A percentile compares a stretch with the other conserved stretches of the same genome.
Evolutionary conservation across 1,139 yeast species (phyloP).

Genomic region (Yueomyces sp.): DNA sequence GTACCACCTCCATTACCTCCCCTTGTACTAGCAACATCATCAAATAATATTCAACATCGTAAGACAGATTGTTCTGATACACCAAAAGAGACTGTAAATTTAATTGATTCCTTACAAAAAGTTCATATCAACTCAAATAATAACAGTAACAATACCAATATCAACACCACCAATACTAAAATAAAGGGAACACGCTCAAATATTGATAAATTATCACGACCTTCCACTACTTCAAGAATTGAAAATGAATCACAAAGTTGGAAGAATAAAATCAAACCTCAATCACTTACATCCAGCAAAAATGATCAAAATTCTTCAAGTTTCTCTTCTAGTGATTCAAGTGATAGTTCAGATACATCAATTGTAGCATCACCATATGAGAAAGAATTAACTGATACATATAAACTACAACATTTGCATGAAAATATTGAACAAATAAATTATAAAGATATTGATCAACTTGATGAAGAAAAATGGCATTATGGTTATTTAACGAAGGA

Average conservation of each 20-base stretch:
- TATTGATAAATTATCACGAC: neutral
- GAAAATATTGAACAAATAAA: neutral
- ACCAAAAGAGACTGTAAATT: slow-evolving; percentile 1
- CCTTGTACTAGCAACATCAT: slow-evolving; percentile 3
- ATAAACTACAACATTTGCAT: neutral
- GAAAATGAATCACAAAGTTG: neutral
- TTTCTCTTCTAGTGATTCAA: neutral
- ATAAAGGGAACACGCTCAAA: neutral
- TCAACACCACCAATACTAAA: neutral
- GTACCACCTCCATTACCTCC: slow-evolving; percentile 19
- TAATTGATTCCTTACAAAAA: slow-evolving; percentile 4
- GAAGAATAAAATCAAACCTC: neutral
- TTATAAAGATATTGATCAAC: slow-evolving; percentile 34
- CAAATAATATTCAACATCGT: slow-evolving; percentile 1
- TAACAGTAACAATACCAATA: neutral
- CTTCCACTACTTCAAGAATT: neutral
- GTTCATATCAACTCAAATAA: slow-evolving; percentile 2
- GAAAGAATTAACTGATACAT: neutral
- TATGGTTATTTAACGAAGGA: slow-evolving; percentile 42
- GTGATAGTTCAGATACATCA: neutral
- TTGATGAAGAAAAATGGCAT: slow-evolving; percentile 75
- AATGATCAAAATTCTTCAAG: neutral
- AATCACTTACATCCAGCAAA: neutral
- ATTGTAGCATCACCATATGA: neutral
- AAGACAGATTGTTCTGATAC: neutral